Evolutionary conservation across 73 alveolate species (phyloP), one percentile per base, ranked within the genome.

Genomic region (Loxodes magnus): DNA sequence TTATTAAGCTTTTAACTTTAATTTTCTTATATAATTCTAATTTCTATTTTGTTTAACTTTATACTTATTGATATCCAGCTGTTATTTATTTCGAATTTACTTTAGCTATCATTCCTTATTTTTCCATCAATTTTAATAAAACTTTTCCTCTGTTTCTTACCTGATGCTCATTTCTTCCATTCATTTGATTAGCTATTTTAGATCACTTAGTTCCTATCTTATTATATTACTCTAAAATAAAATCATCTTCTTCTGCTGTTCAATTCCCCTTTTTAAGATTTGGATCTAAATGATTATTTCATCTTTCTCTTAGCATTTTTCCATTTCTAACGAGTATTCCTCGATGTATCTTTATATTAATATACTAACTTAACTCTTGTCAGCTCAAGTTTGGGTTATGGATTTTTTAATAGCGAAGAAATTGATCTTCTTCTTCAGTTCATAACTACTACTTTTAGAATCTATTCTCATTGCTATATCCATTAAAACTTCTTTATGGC

Each of bases 161-260:
- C 9, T 82, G 66, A 62, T 76, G 71, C 57, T 84, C 96, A 17
- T 92, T 84, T 35, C 96, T 53, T 14, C 84, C 84, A 16, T 63
- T 68, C 24, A 84, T 68, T 50, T 25, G 67, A 35, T 63, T 63
- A 4, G 84, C n/a, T 2, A 84, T 84, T 43, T 67, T 74, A 44
- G 85, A 59, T 92, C 96, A 84, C 63, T 77, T 84, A 44, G 78
- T 84, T 16, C 96, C 96, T 48, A 64, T 56, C 51, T 70, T 75
- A 14, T 53, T 54, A 42, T 84, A 75, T 58, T 67, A 72, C 60
- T 79, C 83, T 12, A 84, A 50, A 34, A 78, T 35, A 27, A 59
- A 35, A 31, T 68, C 46, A 55, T 84, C 96, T 66, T 84, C 96
- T 68, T 68, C 71, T 20, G 43, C 63, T 27, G 79, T 57, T 86